Evolutionary conservation across 805 yeast species (phyloP).

Genomic region (Candida fluviatilis): DNA sequence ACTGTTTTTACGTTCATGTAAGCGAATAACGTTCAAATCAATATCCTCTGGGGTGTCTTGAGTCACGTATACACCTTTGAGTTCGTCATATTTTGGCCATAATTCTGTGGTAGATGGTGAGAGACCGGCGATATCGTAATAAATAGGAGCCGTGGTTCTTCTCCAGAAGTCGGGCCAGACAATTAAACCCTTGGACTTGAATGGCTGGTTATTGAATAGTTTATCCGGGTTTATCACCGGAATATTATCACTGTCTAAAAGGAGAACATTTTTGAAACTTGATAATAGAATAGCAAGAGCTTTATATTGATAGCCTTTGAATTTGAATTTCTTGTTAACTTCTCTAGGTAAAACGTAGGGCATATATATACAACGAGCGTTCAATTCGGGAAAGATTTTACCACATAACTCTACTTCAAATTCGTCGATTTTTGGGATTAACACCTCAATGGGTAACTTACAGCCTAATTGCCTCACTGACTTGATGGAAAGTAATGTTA

Average conservation of each 20-base stretch:
- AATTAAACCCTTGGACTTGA: slow-evolving; percentile 48
- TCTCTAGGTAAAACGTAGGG: slow-evolving; percentile 25
- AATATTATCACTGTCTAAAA: slow-evolving; percentile 73
- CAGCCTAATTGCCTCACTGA: slow-evolving; percentile 65
- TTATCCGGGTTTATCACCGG: slow-evolving; percentile 64
- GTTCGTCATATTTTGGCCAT: slow-evolving; percentile 32
- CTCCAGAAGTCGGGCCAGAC: slow-evolving; percentile 91
- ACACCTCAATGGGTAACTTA: slow-evolving; percentile 73
- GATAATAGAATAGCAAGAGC: slow-evolving; percentile 37
- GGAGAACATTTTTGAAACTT: slow-evolving; percentile 64
- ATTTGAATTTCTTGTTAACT: slow-evolving; percentile 28
- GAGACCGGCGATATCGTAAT: slow-evolving; percentile 64
- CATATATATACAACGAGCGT: slow-evolving; percentile 36
- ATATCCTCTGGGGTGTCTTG: slow-evolving; percentile 4
- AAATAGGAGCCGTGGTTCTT: slow-evolving; percentile 72
- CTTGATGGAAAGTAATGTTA: slow-evolving; percentile 60
- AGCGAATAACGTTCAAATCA: slow-evolving; percentile 17
- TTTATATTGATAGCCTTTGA: slow-evolving; percentile 42
- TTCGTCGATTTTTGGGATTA: slow-evolving; percentile 67
- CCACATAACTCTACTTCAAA: slow-evolving; percentile 61
- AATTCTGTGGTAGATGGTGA: slow-evolving; percentile 21
- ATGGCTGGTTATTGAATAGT: slow-evolving; percentile 56
- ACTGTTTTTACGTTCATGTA: slow-evolving; percentile 29
- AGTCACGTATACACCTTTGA: slow-evolving; percentile 15
- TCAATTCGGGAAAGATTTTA: slow-evolving; percentile 32